Base-by-base conservation (phyloP, 2,329 filamentous ascomycete species). In the Colletotrichum simmondsii region DNA sequence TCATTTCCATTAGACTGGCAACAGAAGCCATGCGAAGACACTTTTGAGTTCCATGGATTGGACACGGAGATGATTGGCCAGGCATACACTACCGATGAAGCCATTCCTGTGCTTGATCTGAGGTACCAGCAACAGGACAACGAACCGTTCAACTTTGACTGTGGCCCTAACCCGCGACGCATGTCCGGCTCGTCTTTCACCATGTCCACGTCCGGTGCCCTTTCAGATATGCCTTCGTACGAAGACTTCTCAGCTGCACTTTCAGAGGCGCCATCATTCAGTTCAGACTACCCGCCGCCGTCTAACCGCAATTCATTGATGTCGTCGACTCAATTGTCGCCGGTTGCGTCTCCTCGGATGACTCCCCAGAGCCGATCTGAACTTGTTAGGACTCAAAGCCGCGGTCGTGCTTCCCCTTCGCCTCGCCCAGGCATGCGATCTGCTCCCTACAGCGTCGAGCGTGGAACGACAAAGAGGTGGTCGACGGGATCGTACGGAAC, bases 141-240 rank as follows among this genome's bases (percentile, higher is more conserved):
- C 66, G 88, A 90, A 46, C 75, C 82, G 22, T 77, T 88, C 72
- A 84, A 83, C 70, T 85, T 88, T 73, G 89, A 91, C 53, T 83
- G 86, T 66, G 84, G 83, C n/a, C 81, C 87, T 58, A 87, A 89
- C 74, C 85, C 87, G 59, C 87, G 92, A 72, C 88, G 92, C 74
- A 89, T 93, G 85, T 94, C 92, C 24, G 92, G 92, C 60, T 94
- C 92, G 2, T 94, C 92, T 1, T 93, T 93, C 78, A 93, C 92
- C 52, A 88, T 94, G 83, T 94, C 92, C 19, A 93, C 89, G 1
- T 88, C 88, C 54, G 88, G 91, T 26, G 87, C 87, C 26, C 84
- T 93, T 54, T 92, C 91, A 5, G 92, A 94, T 77, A 90, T 93
- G 80, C 87, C 91, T 62, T 91, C 91, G 4, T 94, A 92, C 79